Base-by-base conservation (phyloP, 352 stramenopile species). In the Phytophthora ohioensis region DNA sequence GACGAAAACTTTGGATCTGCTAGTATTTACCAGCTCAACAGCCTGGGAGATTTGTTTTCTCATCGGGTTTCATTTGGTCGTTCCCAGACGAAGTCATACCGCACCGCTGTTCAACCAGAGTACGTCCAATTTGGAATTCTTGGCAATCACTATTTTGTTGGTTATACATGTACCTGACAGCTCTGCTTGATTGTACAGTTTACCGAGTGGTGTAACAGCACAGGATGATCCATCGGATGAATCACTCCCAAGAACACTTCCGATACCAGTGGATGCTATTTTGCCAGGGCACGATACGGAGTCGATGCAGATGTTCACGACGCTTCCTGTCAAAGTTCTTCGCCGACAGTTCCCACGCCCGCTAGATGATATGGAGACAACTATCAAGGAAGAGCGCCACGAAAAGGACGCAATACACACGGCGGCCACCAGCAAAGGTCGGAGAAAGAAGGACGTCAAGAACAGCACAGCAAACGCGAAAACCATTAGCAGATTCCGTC, bases 11-110 rank as follows among this genome's bases (percentile, higher is more conserved):
- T 64, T 8, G 9, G 58, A 57, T 76, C 36, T n/a, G 67, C 74
- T 2, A 69, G 59, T 35, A 73, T 91, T 56, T 94, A 91, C 46
- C 81, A 91, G 57, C 52, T 94, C n/a, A 94, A 84, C 58, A 81
- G 69, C 57, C 47, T 90, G 27, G 86, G 86, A 3, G 86, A 94
- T 52, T 43, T 94, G 3, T 90, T 83, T 56, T 87, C 78, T 4
- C 86, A 93, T 59, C 67, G 66, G 9, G 77, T 93, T 27, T 80
- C 84, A 31, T 78, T 74, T 45, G 55, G 57, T 15, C 75, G 67
- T 35, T 71, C 51, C 21, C 57, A 78, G 8, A 72, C 61, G 17
- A 81, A 78, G 42, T 62, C 67, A 7, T 89, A 91, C 41, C 56
- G 75, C 13, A 64, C 74, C 10, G 81, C 81, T 21, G 71, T 93